Evolutionary conservation across 768 basidiomycete species (phyloP), one percentile per base, ranked within the genome.

Genomic region (Leccinum aurantiacum): DNA sequence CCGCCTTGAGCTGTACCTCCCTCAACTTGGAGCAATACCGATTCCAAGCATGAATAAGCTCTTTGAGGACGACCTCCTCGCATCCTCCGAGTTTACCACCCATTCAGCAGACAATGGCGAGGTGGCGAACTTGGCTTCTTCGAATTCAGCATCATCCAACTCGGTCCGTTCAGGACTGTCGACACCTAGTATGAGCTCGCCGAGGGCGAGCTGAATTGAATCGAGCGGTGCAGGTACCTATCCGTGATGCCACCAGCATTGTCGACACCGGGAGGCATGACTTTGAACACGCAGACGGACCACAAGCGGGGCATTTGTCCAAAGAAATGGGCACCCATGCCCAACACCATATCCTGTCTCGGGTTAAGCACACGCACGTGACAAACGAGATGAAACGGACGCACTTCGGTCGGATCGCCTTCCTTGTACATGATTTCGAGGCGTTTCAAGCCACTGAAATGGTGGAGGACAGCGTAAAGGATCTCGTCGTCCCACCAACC

Each of bases 401-500:
- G 29, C 49, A 81, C 81, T 69, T 82, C 80, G 25, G 72, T 67
- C 8, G 80, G 79, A 29, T 71, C 68, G 0, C 68, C 73, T n/a
- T 66, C 62, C 44, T 67, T 75, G 65, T 76, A 82, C 59, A 70
- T 71, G 63, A 82, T 71, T 61, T 75, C 75, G 19, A 82, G 69
- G 44, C 73, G 72, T n/a, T 70, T 68, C 6, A 82, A 63, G 11
- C 65, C 58, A 9, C 57, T 60, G 58, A 81, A 79, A 41, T 79
- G 72, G 49, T 71, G 66, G n/a, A 71, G 70, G 24, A 80, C 63
- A 4, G 79, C 79, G 41, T 78, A 74, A n/a, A 82, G 63, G 8
- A 82, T 73, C 61, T 82, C 80, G 46, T 78, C 71, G 58, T 82
- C 80, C 81, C 81, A 82, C 55, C 69, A 68, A 38, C 75, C 69